Evolutionary conservation across 768 basidiomycete species (phyloP), one percentile per base, ranked within the genome.

Genomic region (Tricholoma terreum): DNA sequence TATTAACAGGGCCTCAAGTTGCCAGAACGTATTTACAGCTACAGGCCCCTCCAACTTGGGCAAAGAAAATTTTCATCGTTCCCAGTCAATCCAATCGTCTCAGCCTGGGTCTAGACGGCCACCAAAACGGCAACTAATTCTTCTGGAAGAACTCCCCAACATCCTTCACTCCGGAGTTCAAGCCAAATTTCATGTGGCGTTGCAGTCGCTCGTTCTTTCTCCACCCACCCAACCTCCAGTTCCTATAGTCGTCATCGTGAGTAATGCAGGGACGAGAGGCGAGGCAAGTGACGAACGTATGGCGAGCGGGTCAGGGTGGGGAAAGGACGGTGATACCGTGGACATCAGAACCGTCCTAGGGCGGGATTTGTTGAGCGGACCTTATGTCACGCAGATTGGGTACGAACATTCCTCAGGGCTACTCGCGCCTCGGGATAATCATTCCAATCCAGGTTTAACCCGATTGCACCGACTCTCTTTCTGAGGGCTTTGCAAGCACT

Each of bases 101-200:
- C 27, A 31, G 10, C 17, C 9, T 6, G 0, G 5, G 3, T 46
- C 54, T 27, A 49, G 30, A 11, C 9, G 30, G 27, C 6, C 19
- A n/a, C 53, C 58, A 50, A 74, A 73, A 61, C 80, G 79, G 0
- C 84, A 85, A 33, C 66, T 95, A 6, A 80, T 98, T 52, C 83
- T 98, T 4, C 76, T 97, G 7, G 92, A 95, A 71, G 90, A 95
- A 56, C 80, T 99, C 1, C 97, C 96, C 0, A 98, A 98, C 67
- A 83, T 98, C 54, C 75, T 92, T 4, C 92, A 94, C 71, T 70
- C 75, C 5, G 73, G 78, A 21, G 91, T 87, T 0, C 87, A 85
- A 64, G 71, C 75, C 12, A 80, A 82, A 8, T 95, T 96, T 69
- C 93, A 94, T 66, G 77, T 82, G 0, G 77, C 86, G 5, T 68